Evolutionary conservation across 2,329 filamentous ascomycete genomes (phyloP).

Genomic region (Thielaviopsis punctulata): DNA sequence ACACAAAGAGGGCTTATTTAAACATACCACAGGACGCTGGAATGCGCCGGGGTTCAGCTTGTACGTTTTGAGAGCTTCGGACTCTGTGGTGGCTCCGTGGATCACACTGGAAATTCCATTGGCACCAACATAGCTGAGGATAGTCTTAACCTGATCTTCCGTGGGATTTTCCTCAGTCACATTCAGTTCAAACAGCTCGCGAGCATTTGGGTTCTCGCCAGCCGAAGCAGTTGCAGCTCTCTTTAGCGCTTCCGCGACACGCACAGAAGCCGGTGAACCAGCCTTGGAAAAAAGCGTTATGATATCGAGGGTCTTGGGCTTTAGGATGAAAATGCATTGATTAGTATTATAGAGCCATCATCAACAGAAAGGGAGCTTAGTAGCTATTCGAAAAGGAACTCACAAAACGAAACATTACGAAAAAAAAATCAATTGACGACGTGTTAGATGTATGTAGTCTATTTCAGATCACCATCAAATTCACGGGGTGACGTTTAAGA

Average conservation of each 20-base stretch:
- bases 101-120: slow-evolving; percentile 45
- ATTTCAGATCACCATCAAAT: too few relatives aligned
- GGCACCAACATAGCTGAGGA: slow-evolving; percentile 63
- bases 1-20: background rate
- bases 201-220: slow-evolving; percentile 19
- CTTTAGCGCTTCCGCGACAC: slow-evolving; percentile 57
- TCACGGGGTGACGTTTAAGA: background rate
- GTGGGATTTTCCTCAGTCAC: slow-evolving; percentile 70
- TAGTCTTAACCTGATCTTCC: slow-evolving; percentile 62
- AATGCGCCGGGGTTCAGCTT: slow-evolving; percentile 53
- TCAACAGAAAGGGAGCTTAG: slow-evolving; percentile 1
- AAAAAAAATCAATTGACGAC: background rate
- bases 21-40: slow-evolving; percentile 57
- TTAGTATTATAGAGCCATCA: background rate
- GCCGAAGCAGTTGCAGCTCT: slow-evolving; percentile 43
- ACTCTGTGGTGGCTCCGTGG: slow-evolving; percentile 52
- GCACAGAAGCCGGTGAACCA: slow-evolving; percentile 50
- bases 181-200: slow-evolving; percentile 68
- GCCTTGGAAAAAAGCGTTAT: slow-evolving; percentile 93
- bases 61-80: slow-evolving; percentile 66
- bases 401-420: slow-evolving; percentile 31
- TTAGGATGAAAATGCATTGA: slow-evolving; percentile 1
- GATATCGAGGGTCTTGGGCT: slow-evolving; percentile 74
- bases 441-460: too few relatives aligned
- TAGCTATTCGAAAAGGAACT: slow-evolving; percentile 16